phyloP scores from a whole-genome alignment of 1,139 yeast genomes.

The Eremothecium cymbalariae region DNA sequence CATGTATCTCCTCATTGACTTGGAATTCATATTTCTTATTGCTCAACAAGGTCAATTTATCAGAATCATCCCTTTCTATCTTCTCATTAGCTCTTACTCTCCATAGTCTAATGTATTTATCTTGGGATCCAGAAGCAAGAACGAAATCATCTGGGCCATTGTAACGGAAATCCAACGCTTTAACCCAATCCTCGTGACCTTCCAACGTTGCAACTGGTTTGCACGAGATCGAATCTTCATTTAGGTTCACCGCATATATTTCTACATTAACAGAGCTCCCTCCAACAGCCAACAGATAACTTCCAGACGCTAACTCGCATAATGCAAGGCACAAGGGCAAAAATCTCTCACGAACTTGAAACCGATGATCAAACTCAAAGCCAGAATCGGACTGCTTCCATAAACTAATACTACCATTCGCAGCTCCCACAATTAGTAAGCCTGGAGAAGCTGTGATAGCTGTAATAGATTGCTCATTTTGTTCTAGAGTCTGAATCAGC shows the following conservation, averaged over 20 bases:
- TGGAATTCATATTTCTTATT: conserved; percentile 59
- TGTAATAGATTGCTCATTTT: conserved; percentile 44
- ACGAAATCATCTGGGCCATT: conserved; percentile 44
- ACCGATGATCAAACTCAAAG: conserved; percentile 32
- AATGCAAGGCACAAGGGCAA: conserved; percentile 60
- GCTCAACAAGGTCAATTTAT: conserved; percentile 45
- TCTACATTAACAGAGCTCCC: conserved; percentile 62
- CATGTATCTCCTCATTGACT: conserved; percentile 31
- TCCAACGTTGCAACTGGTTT: conserved; percentile 47
- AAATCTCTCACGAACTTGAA: conserved; percentile 43
- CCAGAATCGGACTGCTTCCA: conserved; percentile 36
- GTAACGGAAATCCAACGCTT: conserved; percentile 55
- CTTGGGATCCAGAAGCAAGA: conserved; percentile 84
- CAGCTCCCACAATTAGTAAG: conserved; percentile 53
- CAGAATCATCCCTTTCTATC: conserved; percentile 51
- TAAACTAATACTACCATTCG: conserved; percentile 50
- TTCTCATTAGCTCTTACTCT: conserved; percentile 50
- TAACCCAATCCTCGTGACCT: conserved; percentile 95
- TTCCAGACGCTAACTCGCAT: conserved; percentile 34
- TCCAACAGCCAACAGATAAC: conserved; percentile 62
- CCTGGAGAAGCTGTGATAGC: conserved; percentile 34
- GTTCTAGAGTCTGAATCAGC: conserved; percentile 35
- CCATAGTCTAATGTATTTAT: conserved; percentile 85
- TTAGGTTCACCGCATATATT: conserved; percentile 43
- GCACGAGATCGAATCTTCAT: conserved; percentile 13